Percentiles rank a stretch among this genome's conserved stretches.
Conservation (phyloP, 2,329 filamentous ascomycete genomes). For the Pseudogymnoascus sp. region DNA sequence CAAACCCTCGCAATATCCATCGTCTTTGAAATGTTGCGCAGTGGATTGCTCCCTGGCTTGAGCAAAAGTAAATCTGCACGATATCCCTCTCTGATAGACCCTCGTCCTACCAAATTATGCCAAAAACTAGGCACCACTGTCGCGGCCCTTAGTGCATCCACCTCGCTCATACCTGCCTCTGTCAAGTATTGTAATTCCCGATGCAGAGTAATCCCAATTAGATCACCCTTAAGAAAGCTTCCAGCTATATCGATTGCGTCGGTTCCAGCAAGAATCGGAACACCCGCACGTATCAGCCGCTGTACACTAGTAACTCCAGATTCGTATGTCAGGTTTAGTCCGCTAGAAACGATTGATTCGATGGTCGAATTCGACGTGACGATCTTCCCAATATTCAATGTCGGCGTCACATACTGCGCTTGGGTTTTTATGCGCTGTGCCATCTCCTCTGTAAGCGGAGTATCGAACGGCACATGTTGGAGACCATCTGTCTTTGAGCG, state of each 20-base stretch:
- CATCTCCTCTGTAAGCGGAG: slow-evolving; percentile 12
- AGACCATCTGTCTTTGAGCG: slow-evolving; percentile 17
- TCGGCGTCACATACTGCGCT: slow-evolving; percentile 20
- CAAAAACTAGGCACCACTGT: slow-evolving; percentile 3
- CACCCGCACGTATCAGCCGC: background rate
- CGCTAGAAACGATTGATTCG: background rate
- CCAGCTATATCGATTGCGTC: background rate
- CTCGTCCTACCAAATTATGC: slow-evolving; percentile 9
- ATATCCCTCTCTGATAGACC: slow-evolving; percentile 7
- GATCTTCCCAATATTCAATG: slow-evolving; percentile 19
- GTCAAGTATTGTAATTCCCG: slow-evolving; percentile 7
- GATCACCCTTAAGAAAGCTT: background rate
- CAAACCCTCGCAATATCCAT: slow-evolving; percentile 11
- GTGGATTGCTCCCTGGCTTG: slow-evolving; percentile 7
- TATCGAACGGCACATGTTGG: slow-evolving; percentile 22
- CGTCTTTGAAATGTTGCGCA: slow-evolving; percentile 8
- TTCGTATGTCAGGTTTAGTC: background rate
- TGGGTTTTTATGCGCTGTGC: slow-evolving; percentile 16
- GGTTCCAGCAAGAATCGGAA: slow-evolving; percentile 10
- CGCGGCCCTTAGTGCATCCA: slow-evolving; percentile 5
- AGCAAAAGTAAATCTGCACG: slow-evolving; percentile 9
- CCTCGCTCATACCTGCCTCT: slow-evolving; percentile 8
- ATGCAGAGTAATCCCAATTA: slow-evolving; percentile 8
- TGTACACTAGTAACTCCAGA: background rate
- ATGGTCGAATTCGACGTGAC: background rate